phyloP scores from a whole-genome alignment of 768 basidiomycete species.

The Coprinopsis strossmayeri region DNA sequence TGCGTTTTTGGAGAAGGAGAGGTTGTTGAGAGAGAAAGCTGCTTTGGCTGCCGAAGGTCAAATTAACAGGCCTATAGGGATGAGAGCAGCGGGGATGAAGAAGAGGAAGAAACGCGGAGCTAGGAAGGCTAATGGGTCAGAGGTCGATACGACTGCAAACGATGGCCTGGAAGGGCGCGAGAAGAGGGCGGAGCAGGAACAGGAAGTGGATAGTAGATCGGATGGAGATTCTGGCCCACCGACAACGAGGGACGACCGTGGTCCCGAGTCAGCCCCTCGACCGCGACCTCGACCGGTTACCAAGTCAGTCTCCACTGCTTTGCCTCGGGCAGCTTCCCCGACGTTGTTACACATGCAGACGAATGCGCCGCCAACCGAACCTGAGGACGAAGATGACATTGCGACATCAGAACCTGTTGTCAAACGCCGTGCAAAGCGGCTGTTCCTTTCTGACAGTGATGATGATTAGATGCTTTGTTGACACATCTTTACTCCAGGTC shows the following conservation, averaged over 20 bases:
- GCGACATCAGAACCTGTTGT: not conserved
- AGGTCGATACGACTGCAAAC: constrained; percentile 13
- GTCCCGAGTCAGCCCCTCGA: too few relatives aligned
- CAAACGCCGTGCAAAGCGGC: constrained; percentile 9
- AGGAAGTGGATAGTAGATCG: not conserved
- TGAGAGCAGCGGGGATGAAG: constrained; percentile 48
- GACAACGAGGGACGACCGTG: too few relatives aligned
- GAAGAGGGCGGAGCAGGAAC: constrained; percentile 1
- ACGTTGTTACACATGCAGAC: not conserved
- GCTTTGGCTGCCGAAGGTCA: constrained; percentile 31
- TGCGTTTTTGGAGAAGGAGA: constrained; percentile 76
- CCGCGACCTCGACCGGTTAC: too few relatives aligned
- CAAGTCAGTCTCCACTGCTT: too few relatives aligned
- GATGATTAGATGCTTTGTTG: too few relatives aligned
- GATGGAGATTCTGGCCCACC: too few relatives aligned
- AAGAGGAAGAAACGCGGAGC: constrained; percentile 39
- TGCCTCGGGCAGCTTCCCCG: not conserved
- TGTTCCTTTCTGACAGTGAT: constrained; percentile 17
- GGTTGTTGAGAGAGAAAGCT: constrained; percentile 48
- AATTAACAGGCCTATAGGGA: constrained; percentile 35
- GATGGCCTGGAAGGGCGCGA: not conserved
- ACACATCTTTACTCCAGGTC: too few relatives aligned
- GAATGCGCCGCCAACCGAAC: not conserved
- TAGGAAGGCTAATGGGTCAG: constrained; percentile 31
- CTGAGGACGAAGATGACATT: not conserved